Evolutionary conservation across 2,329 filamentous ascomycete genomes (phyloP).

Genomic region (Penicillium olsonii): DNA sequence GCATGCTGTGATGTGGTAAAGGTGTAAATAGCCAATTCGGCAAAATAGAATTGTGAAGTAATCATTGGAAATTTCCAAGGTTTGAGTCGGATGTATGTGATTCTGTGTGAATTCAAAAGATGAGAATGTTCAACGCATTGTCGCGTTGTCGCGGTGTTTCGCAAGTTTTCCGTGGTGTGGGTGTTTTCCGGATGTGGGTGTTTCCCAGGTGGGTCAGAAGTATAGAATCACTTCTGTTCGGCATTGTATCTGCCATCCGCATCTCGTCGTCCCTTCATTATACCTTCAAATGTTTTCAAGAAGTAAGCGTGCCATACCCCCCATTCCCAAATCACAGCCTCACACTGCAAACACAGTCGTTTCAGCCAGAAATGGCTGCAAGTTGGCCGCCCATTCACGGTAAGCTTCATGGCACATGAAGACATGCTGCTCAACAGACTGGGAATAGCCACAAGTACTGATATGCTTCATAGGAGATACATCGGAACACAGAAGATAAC

Average conservation of each 20-base stretch:
- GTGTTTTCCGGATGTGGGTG: neutral
- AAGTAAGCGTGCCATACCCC: neutral
- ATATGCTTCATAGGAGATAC: neutral
- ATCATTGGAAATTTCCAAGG: no score
- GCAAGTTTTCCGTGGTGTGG: neutral
- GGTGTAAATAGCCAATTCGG: slow-evolving; percentile 3
- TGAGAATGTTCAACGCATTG: no score
- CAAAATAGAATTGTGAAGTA: no score
- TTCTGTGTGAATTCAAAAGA: no score
- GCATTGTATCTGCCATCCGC: no score
- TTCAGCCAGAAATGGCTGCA: neutral
- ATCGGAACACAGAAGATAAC: slow-evolving; percentile 4
- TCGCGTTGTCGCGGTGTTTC: no score
- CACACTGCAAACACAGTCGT: neutral
- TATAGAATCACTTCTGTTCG: neutral
- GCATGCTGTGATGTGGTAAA: neutral
- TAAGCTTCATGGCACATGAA: neutral
- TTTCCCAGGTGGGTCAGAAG: neutral
- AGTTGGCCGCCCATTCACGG: neutral
- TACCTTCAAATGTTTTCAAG: neutral
- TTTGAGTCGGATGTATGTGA: no score
- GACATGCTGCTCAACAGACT: neutral
- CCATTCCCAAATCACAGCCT: neutral
- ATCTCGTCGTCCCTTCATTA: no score
- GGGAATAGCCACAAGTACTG: neutral